Conservation (phyloP, 352 stramenopile species). For the Globisporangium spiculum region DNA sequence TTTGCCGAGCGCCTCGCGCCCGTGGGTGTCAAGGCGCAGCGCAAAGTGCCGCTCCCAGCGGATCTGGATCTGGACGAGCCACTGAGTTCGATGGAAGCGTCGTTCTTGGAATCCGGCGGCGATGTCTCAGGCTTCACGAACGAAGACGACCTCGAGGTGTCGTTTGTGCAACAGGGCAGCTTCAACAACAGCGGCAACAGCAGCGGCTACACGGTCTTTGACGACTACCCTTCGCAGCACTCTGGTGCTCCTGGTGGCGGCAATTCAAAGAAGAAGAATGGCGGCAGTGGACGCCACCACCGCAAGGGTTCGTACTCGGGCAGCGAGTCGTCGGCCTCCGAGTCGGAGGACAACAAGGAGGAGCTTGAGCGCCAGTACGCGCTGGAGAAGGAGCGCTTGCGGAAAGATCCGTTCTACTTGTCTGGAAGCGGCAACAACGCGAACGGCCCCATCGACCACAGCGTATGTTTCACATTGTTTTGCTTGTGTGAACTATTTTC, state of each 20-base stretch:
- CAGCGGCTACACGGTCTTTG: constrained; percentile 24
- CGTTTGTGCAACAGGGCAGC: constrained; percentile 62
- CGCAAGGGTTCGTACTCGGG: constrained; percentile 38
- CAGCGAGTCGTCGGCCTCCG: constrained; percentile 30
- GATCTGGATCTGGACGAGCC: constrained; percentile 69
- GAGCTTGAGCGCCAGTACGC: constrained; percentile 39
- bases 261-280: constrained; percentile 22
- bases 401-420: constrained; percentile 82
- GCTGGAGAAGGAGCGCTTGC: constrained; percentile 60
- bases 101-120: constrained; percentile 74
- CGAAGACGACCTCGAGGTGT: constrained; percentile 81
- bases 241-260: neutral
- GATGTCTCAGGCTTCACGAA: constrained; percentile 56
- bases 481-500: neutral
- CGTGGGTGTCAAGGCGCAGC: constrained; percentile 90
- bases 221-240: constrained; percentile 16
- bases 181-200: constrained; percentile 17
- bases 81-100: constrained; percentile 53
- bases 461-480: constrained; percentile 28
- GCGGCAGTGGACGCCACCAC: constrained; percentile 27
- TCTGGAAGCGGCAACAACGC: constrained; percentile 43
- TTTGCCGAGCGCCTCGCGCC: constrained; percentile 83
- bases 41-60: constrained; percentile 87
- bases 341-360: constrained; percentile 43
- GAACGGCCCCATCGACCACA: constrained; percentile 23